A percentile compares a stretch with the other conserved stretches of the same genome.
Conservation (phyloP, 768 basidiomycete species). For the Dioszegia aurantiaca region DNA sequence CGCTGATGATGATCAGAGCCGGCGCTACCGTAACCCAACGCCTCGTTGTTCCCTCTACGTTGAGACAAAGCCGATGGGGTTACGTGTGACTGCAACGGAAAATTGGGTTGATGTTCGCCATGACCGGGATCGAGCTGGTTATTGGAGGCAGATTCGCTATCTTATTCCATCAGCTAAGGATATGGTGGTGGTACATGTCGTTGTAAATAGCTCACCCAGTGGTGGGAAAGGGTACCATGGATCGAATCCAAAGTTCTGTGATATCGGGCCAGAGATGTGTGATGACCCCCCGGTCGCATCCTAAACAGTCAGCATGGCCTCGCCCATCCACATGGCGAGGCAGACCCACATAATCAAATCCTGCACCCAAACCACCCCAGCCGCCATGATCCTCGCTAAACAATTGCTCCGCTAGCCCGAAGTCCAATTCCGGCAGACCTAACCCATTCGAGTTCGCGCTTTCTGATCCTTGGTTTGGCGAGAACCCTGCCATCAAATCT, state of each 20-base stretch:
- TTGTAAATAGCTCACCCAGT: conserved; percentile 17
- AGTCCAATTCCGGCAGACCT: conserved; percentile 24
- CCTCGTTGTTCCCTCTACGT: no score
- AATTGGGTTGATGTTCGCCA: no score
- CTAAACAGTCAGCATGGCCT: conserved; percentile 1
- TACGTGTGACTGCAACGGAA: no score
- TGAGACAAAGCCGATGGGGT: no score
- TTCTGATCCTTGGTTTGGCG: conserved; percentile 3
- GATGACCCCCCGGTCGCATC: not conserved
- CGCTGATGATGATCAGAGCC: no score
- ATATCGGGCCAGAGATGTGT: not conserved
- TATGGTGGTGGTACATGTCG: no score
- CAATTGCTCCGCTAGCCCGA: conserved; percentile 39
- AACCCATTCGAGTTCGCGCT: conserved; percentile 1
- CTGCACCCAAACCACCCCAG: not conserved
- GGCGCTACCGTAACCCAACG: no score
- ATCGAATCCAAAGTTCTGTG: conserved; percentile 19
- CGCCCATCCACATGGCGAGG: not conserved
- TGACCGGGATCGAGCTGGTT: no score
- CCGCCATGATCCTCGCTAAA: conserved; percentile 18
- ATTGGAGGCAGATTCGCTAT: no score
- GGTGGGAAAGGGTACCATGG: conserved; percentile 44
- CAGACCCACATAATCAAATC: conserved; percentile 15
- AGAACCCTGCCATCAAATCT: not conserved
- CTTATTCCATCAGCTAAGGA: no score